phyloP scores from a whole-genome alignment of 2,329 filamentous ascomycete genomes.

The Aspergillus jensenii region DNA sequence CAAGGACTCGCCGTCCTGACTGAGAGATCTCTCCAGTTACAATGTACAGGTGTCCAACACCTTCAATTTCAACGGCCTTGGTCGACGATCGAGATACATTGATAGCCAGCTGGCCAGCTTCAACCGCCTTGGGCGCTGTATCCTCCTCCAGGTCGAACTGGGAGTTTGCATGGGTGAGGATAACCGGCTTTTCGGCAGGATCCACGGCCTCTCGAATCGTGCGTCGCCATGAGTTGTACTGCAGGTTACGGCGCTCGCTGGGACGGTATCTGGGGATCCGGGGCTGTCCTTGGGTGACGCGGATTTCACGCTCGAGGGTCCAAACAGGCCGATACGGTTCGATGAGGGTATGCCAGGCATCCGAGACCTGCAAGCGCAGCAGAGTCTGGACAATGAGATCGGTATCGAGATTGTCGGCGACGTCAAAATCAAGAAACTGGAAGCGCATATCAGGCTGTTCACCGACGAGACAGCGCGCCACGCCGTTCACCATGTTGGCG shows the following conservation, averaged over 20 bases:
- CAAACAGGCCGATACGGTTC: background rate
- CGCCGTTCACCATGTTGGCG: background rate
- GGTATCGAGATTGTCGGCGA: background rate
- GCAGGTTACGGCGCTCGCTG: background rate
- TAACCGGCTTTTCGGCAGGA: background rate
- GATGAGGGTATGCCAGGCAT: background rate
- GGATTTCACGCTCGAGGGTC: background rate
- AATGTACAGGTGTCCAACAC: background rate
- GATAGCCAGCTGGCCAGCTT: background rate
- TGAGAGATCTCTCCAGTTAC: background rate
- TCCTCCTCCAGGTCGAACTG: background rate
- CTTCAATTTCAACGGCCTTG: background rate
- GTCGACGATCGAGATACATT: background rate
- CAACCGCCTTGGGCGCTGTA: background rate
- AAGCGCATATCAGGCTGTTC: background rate
- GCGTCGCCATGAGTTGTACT: background rate
- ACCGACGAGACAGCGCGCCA: background rate
- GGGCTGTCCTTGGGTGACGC: background rate
- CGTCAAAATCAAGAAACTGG: background rate
- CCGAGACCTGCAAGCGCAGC: background rate
- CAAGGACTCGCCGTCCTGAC: background rate
- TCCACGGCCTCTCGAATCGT: background rate
- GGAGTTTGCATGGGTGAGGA: background rate
- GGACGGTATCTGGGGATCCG: background rate
- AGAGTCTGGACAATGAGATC: background rate